These are phyloP conservation scores for Guillardia theta DNA, from an alignment of 78 protist genomes.

Conservation along the genomic window DNA sequence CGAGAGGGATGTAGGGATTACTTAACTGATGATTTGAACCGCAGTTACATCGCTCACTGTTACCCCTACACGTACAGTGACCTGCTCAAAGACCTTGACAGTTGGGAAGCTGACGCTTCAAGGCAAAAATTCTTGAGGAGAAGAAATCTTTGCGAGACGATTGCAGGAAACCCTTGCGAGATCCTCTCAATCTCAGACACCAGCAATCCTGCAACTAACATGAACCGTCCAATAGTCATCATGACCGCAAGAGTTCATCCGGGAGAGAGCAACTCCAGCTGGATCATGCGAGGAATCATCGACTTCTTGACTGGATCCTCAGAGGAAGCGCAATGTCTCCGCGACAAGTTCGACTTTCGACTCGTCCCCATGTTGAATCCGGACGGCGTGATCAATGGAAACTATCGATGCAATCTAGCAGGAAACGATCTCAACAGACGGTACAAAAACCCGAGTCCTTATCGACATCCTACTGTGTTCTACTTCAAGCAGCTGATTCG, in stretches of 20 bases:
- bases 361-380: slow-evolving; percentile 82
- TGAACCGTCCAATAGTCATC: neutral
- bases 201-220: neutral
- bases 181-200: slow-evolving; percentile 50
- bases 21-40: too few relatives aligned
- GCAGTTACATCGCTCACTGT: slow-evolving; percentile 58
- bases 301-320: slow-evolving; percentile 53
- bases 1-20: too few relatives aligned
- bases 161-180: slow-evolving; percentile 47
- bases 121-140: too few relatives aligned
- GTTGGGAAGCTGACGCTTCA: neutral
- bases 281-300: slow-evolving; percentile 63
- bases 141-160: slow-evolving; percentile 43
- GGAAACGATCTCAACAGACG: slow-evolving; percentile 77
- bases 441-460: neutral
- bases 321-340: slow-evolving; percentile 46
- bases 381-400: slow-evolving; percentile 83
- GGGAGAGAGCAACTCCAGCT: slow-evolving; percentile 60
- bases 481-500: neutral
- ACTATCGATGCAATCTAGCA: slow-evolving; percentile 68
- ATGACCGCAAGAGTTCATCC: slow-evolving; percentile 63
- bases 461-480: neutral
- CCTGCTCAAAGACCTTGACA: neutral
- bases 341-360: slow-evolving; percentile 54
- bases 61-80: slow-evolving; percentile 57